Base-by-base conservation (phyloP, 768 basidiomycete species). In the Trametes sanguinea region DNA sequence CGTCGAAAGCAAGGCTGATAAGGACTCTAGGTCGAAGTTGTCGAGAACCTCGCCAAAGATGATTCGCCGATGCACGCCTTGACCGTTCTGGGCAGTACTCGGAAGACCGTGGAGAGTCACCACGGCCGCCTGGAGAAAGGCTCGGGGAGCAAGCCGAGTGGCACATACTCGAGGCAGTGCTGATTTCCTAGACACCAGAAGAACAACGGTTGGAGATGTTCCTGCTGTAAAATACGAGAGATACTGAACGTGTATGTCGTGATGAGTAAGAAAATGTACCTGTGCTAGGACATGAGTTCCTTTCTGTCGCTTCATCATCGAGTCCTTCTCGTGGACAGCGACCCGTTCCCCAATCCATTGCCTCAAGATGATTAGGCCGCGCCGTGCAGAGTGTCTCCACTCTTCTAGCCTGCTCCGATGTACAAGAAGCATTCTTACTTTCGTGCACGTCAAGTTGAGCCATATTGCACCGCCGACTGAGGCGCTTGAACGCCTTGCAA, bases 101-200 rank as follows among this genome's bases (percentile, higher is more conserved):
- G 64, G 67, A 69, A 63, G 64, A 69, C 55, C 57, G 76, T 68
- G 48, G 83, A 83, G 65, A 72, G 76, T 22, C 65, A 71, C 13
- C 74, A 76, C 43, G 86, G 81, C 44, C 76, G 74, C n/a, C 65
- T 89, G 56, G 80, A 84, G 32, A 63, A 76, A 50, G 83, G 80
- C 0, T 79, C 81, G 2, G 83, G 78, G 6, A 78, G 77, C 35
- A 65, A 74, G 58, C 69, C 77, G 43, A 83, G 79, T 48, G 88
- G 89, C 11, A 90, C 90, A 3, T 91, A 83, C 69, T 80, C 88
- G 51, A 88, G 85, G 68, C 75, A 83, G n/a, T 92, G 89, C 72
- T 91, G 76, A 78, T 46, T 10, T 6, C 8, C 42, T 43, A 5
- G 42, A n/a, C 8, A 43, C 11, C 35, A 6, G 6, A 11, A 37